These are phyloP conservation scores for Oldenlandia corymbosa DNA, from an alignment of 257 asterid species.

Conservation along the genomic window DNA sequence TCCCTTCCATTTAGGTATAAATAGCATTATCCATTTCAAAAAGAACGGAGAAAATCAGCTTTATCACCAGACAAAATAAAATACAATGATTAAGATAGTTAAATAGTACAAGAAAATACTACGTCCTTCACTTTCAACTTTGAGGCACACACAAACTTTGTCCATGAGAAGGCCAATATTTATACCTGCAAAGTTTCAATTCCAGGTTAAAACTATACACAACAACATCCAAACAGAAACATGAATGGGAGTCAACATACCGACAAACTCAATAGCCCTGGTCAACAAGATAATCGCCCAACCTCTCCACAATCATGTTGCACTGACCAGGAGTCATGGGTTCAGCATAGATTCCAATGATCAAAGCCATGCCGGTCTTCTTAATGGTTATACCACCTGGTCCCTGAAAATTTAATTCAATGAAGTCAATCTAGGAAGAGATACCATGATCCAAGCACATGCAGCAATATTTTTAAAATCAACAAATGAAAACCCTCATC, in stretches of 20 bases:
- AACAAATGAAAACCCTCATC: too few relatives aligned
- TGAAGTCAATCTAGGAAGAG: neutral
- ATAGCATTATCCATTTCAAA: constrained; percentile 10
- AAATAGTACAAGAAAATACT: constrained; percentile 9
- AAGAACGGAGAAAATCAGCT: neutral
- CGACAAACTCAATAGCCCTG: constrained; percentile 25
- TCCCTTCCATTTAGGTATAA: constrained; percentile 10
- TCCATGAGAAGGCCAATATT: constrained; percentile 12
- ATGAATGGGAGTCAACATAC: neutral
- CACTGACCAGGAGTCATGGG: constrained; percentile 43
- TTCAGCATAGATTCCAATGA: constrained; percentile 38
- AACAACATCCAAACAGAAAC: neutral
- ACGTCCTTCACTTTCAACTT: constrained; percentile 13
- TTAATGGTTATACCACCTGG: constrained; percentile 39
- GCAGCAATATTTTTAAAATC: neutral
- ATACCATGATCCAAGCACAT: neutral
- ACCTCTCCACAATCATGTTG: constrained; percentile 40
- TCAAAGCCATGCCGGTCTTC: constrained; percentile 34
- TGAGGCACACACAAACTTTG: constrained; percentile 17
- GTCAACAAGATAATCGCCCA: constrained; percentile 36
- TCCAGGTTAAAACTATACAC: neutral
- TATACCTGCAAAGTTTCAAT: constrained; percentile 18
- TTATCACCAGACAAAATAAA: neutral
- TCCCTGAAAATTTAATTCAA: constrained; percentile 23
- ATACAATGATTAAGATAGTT: constrained; percentile 7